Base-by-base conservation (phyloP, 208 protist species). In the Acanthamoeba quina region DNA sequence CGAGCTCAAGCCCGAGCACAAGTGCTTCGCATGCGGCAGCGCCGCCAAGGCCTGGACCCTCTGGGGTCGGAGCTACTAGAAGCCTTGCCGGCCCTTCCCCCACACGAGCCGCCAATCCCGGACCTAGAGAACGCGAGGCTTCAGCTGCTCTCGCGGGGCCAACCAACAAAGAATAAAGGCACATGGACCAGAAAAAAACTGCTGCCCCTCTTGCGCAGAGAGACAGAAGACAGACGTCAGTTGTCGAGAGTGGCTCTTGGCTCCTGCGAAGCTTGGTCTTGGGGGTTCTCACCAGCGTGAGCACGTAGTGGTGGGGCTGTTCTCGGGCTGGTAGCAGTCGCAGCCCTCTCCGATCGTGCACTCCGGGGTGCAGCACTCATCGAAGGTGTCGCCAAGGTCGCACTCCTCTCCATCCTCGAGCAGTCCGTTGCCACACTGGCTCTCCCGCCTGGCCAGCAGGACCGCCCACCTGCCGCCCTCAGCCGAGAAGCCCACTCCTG, bases 1-100 rank as follows among this genome's bases (percentile, higher is more conserved):
- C 5, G 97, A 94, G 11, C 94, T 97, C 29, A 96, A 97, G 11
- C 97, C 97, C 29, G 97, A 97, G n/a, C 93, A 94, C 82, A 97
- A 86, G 90, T 99, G 98, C 97, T 98, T 99, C 96, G 97, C 97
- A 1, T 97, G 96, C 92, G 95, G 94, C 31, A n/a, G 83, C 21
- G 5, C 49, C 31, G 96, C 96, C 49, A 80, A 95, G 58, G 60
- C 41, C 54, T 97, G 92, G 74, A 94, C 92, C 21, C 72, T 97
- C 56, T 97, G 96, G 72, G 96, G 96, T 21, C 72, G 96, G 29
- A 96, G 93, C 90, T 97, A 97, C 74, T 97, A 89, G 96, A 64
- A 37, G 37, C 37, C 37, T 37, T 37, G 37, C 37, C 37, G 3
- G n/a, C n/a, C n/a, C n/a, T n/a, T n/a, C n/a, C n/a, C n/a, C n/a